These are phyloP conservation scores for Neurospora sp. DNA, from an alignment of 495 filamentous ascomycete species.

Conservation along the genomic window DNA sequence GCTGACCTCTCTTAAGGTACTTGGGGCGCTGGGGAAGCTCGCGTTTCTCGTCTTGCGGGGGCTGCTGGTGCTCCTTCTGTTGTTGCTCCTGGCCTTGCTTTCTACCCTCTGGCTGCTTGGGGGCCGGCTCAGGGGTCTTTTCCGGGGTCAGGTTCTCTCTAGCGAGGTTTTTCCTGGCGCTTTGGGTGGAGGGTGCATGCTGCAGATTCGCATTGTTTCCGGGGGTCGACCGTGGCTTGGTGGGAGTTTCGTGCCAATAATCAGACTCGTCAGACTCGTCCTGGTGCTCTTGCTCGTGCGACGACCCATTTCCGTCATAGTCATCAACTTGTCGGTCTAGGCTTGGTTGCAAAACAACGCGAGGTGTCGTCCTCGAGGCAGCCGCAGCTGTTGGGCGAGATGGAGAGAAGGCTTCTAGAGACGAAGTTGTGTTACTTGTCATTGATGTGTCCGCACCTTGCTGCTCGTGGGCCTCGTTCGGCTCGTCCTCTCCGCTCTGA, in stretches of 20 bases:
- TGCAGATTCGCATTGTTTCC: conserved; percentile 1
- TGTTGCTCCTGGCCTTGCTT: conserved; percentile 22
- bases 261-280: background rate
- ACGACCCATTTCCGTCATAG: background rate
- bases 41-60: background rate
- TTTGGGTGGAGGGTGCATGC: conserved; percentile 7
- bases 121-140: conserved; percentile 9
- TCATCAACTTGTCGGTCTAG: conserved; percentile 8
- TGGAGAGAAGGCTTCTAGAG: conserved; percentile 44
- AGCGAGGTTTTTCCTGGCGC: conserved; percentile 29
- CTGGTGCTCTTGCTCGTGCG: conserved; percentile 1
- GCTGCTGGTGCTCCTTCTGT: conserved; percentile 6
- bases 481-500: background rate
- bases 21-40: conserved; percentile 44
- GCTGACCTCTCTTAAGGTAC: conserved; percentile 62
- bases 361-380: conserved; percentile 45
- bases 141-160: conserved; percentile 36
- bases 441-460: conserved; percentile 23
- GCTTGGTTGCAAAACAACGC: conserved; percentile 40
- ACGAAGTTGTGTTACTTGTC: conserved; percentile 40
- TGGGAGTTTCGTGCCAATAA: conserved; percentile 1
- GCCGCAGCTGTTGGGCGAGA: conserved; percentile 62
- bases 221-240: conserved; percentile 10
- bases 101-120: conserved; percentile 10
- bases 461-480: conserved; percentile 11